Evolutionary conservation across 495 filamentous ascomycete species (phyloP).

Genomic region (Aspergillus haitiensis): DNA sequence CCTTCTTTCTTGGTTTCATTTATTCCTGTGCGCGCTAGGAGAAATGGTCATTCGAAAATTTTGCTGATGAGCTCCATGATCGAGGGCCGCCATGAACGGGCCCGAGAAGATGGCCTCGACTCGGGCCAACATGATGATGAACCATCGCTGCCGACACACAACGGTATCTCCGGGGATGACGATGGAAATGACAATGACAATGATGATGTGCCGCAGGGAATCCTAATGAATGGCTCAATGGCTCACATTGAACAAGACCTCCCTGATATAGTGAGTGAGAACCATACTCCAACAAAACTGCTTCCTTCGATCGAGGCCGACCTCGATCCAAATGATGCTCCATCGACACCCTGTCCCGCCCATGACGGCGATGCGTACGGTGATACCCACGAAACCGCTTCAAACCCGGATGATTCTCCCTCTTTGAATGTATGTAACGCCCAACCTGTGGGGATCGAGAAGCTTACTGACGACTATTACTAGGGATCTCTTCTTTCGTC

Average conservation of each 20-base stretch:
- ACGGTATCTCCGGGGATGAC: conserved; percentile 23
- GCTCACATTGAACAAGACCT: conserved; percentile 31
- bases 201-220: conserved; percentile 14
- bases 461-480: conserved; percentile 25
- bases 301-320: conserved; percentile 8
- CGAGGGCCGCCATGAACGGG: conserved; percentile 48
- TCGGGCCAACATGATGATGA: conserved; percentile 41
- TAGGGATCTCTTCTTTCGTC: conserved; percentile 85
- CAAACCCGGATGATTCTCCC: conserved; percentile 84
- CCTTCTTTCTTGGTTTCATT: not conserved
- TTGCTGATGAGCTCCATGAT: conserved; percentile 54
- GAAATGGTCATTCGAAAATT: conserved; percentile 48
- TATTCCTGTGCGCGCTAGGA: conserved; percentile 19
- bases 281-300: conserved; percentile 19
- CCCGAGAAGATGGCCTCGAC: conserved; percentile 51
- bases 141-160: conserved; percentile 22
- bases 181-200: conserved; percentile 17
- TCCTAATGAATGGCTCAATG: conserved; percentile 19
- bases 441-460: conserved; percentile 2
- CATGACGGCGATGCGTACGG: conserved; percentile 26
- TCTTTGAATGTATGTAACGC: conserved; percentile 71
- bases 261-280: conserved; percentile 29
- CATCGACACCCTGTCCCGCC: conserved; percentile 24
- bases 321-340: conserved; percentile 17
- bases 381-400: conserved; percentile 56